Base-by-base conservation (phyloP, 2,329 filamentous ascomycete genomes). In the Fusarium sp. region DNA sequence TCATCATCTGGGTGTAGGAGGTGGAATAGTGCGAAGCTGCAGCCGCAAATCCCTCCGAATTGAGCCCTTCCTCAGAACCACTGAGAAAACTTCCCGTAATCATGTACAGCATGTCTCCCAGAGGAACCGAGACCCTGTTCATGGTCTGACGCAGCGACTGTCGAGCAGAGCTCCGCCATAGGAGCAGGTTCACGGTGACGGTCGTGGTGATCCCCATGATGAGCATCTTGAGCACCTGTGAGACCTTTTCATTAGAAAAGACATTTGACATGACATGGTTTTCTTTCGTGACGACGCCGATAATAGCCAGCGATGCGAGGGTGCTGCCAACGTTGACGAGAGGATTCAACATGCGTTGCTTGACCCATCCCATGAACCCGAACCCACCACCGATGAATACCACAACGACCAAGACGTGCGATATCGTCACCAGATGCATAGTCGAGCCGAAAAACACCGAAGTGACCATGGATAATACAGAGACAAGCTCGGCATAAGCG, bases 281-380 rank as follows among this genome's bases (percentile, higher is more conserved):
- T 77, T 98, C 95, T 78, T 95, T 97, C 3, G 95, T 97, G 65
- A 98, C 84, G 36, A 97, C 90, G 1, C 93, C 94, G 74, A 98
- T 97, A 61, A 96, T 93, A 40, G 94, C 94, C 55, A 98, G 89
- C 12, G 94, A 95, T 3, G 95, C 90, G 62, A 98, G 86, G 18
- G 94, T 97, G 70, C 92, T 94, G 39, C 92, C 93, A 16, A 95
- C 92, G 73, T 94, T 95, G 68, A 96, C 93, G 40, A 96, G 82
- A 2, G 94, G 92, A 69, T 93, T 91, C 61, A 91, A 91, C 69
- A 94, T 86, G 68, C 85, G 90, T 77, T 95, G 92, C 79, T 97
- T 97, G 50, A 92, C 89, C 94, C 94, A 97, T 23, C 93, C 95
- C 34, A 98, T 87, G 69, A 97, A 91, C 0, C 95, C 95, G 57